Base-by-base conservation (phyloP, 1,284 basidiomycete species). In the Trametes polyzona region DNA sequence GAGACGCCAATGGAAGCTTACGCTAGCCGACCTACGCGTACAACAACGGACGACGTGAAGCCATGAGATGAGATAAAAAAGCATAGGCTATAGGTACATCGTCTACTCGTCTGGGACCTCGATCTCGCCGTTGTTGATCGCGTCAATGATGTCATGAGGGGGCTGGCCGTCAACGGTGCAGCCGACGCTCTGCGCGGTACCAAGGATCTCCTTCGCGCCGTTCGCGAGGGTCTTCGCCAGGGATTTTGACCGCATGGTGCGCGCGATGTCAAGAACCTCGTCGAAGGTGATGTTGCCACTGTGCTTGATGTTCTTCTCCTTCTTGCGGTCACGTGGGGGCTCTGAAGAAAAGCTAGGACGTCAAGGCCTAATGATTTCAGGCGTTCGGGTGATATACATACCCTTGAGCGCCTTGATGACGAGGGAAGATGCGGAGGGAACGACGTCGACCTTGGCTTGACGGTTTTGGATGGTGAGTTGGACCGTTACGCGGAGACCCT, bases 251-350 rank as follows among this genome's bases (percentile, higher is more conserved):
- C 87, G 90, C 96, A 99, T 98, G 68, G 90, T 97, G 76, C 97
- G 92, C 70, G 95, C 95, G 76, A 96, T 96, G 62, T 96, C 91
- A 73, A 95, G 80, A 72, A 99, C 95, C 79, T 97, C 93, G 74
- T 98, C 96, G 59, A 99, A 83, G 58, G 95, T 74, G 67, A 99
- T 86, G 83, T 98, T 99, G 64, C 97, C 97, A 61, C 80, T 80
- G 86, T 99, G 97, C 78, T 95, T 96, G 81, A 98, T 96, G 86
- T 99, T 99, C 86, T 99, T 99, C 86, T 98, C 95, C 88, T 99
- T 99, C 83, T 99, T 99, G 70, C 97, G 90, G 83, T 99, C 96
- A 75, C 96, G 95, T 70, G 95, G 95, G 67, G 96, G 96, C 84
- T 99, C 96, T 95, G 74, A n/a, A 57, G 47, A 63, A 24, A 27